These are phyloP conservation scores for Scheffersomyces parashehatae DNA, from an alignment of 1,139 yeast species.

Conservation along the genomic window DNA sequence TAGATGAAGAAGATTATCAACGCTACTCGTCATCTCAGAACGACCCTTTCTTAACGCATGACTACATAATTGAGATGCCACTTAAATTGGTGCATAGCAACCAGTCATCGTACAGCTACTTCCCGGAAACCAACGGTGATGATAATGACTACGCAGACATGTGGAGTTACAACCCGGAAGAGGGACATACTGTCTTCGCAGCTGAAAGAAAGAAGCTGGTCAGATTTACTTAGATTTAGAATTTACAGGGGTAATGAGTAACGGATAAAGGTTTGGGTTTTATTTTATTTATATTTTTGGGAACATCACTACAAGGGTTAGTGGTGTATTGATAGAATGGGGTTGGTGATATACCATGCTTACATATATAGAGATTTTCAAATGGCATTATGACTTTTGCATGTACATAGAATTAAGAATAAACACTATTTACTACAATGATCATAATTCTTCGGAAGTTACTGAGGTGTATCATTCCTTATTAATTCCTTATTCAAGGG, in stretches of 20 bases:
- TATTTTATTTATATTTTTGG: too few relatives aligned
- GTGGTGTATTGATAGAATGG: too few relatives aligned
- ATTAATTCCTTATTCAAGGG: too few relatives aligned
- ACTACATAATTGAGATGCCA: background rate
- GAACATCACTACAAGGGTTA: too few relatives aligned
- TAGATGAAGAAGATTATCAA: background rate
- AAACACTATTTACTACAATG: too few relatives aligned
- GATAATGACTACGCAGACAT: conserved; percentile 5
- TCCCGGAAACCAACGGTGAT: background rate
- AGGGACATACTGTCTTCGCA: conserved; percentile 4
- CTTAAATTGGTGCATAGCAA: conserved; percentile 4
- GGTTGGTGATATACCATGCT: too few relatives aligned
- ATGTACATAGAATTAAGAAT: too few relatives aligned
- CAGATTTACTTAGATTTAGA: conserved; percentile 3
- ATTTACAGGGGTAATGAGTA: background rate
- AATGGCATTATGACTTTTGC: too few relatives aligned
- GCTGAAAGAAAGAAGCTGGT: conserved; percentile 5
- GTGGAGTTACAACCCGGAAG: conserved; percentile 13
- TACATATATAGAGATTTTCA: too few relatives aligned
- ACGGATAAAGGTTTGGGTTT: too few relatives aligned
- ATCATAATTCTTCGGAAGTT: too few relatives aligned
- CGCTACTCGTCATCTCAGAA: background rate
- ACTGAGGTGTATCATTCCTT: too few relatives aligned
- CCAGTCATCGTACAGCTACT: conserved; percentile 6
- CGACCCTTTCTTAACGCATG: background rate